phyloP scores from a whole-genome alignment of 2,329 filamentous ascomycete genomes.

The Diaporthe nobilis region DNA sequence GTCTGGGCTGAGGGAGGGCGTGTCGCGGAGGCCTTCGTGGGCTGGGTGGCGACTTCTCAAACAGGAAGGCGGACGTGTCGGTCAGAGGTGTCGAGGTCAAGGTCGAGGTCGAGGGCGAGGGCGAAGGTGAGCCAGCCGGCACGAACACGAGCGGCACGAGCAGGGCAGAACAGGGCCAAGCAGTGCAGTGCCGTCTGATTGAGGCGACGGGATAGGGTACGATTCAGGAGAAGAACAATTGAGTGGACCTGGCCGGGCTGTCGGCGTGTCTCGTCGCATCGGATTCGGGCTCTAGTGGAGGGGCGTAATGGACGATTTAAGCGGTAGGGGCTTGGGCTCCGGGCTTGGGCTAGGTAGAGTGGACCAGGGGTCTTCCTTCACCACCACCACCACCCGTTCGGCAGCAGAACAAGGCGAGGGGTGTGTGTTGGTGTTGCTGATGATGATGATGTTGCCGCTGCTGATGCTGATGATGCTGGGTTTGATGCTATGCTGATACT shows the following conservation, averaged over 20 bases:
- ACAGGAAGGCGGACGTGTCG: constrained; percentile 34
- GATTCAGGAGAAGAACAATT: constrained; percentile 42
- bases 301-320: constrained; percentile 36
- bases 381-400: constrained; percentile 23
- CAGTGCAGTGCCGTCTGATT: not conserved
- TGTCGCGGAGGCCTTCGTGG: constrained; percentile 38
- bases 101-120: constrained; percentile 17
- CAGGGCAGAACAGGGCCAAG: constrained; percentile 5
- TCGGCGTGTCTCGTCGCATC: constrained; percentile 42
- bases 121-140: constrained; percentile 23
- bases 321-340: constrained; percentile 31
- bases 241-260: constrained; percentile 41
- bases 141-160: constrained; percentile 12
- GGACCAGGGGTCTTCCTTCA: constrained; percentile 31
- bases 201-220: constrained; percentile 34
- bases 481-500: not conserved
- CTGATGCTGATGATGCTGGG: not conserved
- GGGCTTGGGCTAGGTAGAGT: constrained; percentile 30
- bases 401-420: constrained; percentile 8
- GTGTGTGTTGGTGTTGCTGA: not conserved
- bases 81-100: constrained; percentile 29
- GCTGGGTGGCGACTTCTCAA: constrained; percentile 37
- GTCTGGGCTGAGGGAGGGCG: constrained; percentile 19
- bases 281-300: constrained; percentile 35
- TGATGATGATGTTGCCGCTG: not conserved